These are phyloP conservation scores for Aureobasidium namibiae DNA, from an alignment of 2,329 filamentous ascomycete genomes.

Conservation along the genomic window DNA sequence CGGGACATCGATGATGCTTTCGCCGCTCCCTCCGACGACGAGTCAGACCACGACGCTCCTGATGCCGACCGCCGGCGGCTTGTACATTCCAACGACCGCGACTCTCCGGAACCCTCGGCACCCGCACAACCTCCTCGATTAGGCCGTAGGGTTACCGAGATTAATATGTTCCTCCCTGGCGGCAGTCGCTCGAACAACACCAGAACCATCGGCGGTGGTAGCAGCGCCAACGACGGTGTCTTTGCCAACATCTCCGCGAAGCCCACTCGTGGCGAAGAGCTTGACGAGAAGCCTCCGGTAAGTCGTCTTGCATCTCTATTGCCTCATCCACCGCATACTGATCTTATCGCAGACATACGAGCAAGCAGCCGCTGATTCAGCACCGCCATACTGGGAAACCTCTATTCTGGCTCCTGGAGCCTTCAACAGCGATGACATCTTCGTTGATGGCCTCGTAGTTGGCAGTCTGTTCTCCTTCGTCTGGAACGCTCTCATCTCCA, in stretches of 20 bases:
- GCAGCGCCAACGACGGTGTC: conserved; percentile 77
- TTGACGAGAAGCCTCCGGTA: conserved; percentile 91
- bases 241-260: conserved; percentile 93
- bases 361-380: conserved; percentile 92
- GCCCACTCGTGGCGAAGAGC: conserved; percentile 70
- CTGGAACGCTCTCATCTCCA: conserved; percentile 94
- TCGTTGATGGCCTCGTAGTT: conserved; percentile 90
- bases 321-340: conserved; percentile 15
- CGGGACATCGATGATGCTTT: conserved; percentile 88
- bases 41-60: conserved; percentile 59
- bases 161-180: conserved; percentile 41
- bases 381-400: conserved; percentile 98
- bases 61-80: conserved; percentile 74
- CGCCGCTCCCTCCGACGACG: conserved; percentile 57
- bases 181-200: conserved; percentile 21
- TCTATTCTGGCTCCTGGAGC: conserved; percentile 91
- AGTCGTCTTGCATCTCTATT: conserved; percentile 30
- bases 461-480: conserved; percentile 79
- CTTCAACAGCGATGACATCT: conserved; percentile 86
- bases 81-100: not conserved
- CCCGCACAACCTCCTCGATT: conserved; percentile 24
- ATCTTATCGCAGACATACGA: conserved; percentile 68
- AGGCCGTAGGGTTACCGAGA: conserved; percentile 43
- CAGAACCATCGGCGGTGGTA: conserved; percentile 60
- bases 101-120: not conserved